Base-by-base conservation (phyloP, 208 protist species). In the Tetramitus jugosus region DNA sequence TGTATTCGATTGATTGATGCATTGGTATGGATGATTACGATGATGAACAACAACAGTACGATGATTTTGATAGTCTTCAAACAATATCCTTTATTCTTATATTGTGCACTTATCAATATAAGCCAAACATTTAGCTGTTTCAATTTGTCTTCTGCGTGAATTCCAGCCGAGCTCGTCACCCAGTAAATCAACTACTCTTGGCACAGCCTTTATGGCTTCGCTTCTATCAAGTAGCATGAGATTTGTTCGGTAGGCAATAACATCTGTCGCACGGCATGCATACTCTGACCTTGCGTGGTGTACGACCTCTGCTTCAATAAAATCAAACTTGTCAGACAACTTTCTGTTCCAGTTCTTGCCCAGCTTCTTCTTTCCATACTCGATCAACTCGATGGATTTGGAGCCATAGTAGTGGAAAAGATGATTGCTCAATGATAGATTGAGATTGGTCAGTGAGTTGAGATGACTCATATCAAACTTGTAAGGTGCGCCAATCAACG, bases 191-290 rank as follows among this genome's bases (percentile, higher is more conserved):
- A 91, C 82, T 43, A 97, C 91, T 39, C 87, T 87, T 7, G 87
- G 88, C 45, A 94, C 85, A 35, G 87, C 79, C 53, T 71, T 79
- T 65, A 87, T 84, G 1, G 94, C 90, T 42, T 83, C 80, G 0
- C 84, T 81, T 40, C 79, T 80, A 79, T 96, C 87, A 17, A 96
- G 80, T 75, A 96, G 95, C 10, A 91, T 86, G 67, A 96, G 80
- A 39, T 93, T 91, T 3, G 90, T 95, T 68, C 94, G 91, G 65
- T 91, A 91, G 8, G 91, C 87, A 56, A 97, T 72, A 74, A 96
- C 92, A 83, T 97, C 94, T 43, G 84, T 85, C 10, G 92, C 89
- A 67, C 87, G 90, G 76, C 90, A 83, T 49, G 92, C 94, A 84
- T 94, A 91, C 83, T 97, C 93, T 42, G 87, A 80, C 31, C 83